A percentile compares a stretch with the other conserved stretches of the same genome.
These are phyloP conservation scores for Mangifera indica DNA, from an alignment of 345 rosid genomes.

Conservation along the genomic window DNA sequence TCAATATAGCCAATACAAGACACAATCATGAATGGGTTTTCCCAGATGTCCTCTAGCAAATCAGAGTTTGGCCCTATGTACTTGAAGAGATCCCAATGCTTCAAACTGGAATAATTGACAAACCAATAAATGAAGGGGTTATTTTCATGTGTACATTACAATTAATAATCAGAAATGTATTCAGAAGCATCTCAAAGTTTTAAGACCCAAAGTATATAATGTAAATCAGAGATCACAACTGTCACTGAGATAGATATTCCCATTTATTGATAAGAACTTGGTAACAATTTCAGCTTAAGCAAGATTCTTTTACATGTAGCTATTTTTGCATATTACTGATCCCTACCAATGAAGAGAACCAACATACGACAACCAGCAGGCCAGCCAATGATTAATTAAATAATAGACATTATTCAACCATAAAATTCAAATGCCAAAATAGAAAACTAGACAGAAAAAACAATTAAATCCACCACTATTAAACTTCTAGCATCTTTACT, in stretches of 20 bases:
- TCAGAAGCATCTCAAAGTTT: neutral
- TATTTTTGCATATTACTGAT: constrained; percentile 3
- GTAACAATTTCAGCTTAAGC: neutral
- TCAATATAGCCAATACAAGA: neutral
- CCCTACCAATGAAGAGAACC: constrained; percentile 19
- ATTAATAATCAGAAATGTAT: no score
- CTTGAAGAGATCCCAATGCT: constrained; percentile 2
- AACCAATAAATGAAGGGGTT: neutral
- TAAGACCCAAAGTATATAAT: no score
- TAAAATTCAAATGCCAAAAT: neutral
- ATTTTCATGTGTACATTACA: no score
- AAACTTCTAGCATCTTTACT: constrained; percentile 4
- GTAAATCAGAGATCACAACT: neutral
- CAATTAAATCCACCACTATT: neutral
- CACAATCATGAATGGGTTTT: constrained; percentile 15
- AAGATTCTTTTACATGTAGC: neutral
- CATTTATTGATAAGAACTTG: neutral
- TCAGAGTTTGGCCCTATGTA: neutral
- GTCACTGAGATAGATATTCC: neutral
- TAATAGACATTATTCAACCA: constrained; percentile 5
- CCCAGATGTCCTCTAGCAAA: constrained; percentile 9
- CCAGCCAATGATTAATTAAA: neutral
- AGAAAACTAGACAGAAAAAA: neutral
- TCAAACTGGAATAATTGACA: neutral
- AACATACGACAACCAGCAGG: neutral